Percentiles rank a stretch among this genome's conserved stretches.
Conservation (phyloP, 257 asterid genomes). For the Nicotiana tomentosiformis region DNA sequence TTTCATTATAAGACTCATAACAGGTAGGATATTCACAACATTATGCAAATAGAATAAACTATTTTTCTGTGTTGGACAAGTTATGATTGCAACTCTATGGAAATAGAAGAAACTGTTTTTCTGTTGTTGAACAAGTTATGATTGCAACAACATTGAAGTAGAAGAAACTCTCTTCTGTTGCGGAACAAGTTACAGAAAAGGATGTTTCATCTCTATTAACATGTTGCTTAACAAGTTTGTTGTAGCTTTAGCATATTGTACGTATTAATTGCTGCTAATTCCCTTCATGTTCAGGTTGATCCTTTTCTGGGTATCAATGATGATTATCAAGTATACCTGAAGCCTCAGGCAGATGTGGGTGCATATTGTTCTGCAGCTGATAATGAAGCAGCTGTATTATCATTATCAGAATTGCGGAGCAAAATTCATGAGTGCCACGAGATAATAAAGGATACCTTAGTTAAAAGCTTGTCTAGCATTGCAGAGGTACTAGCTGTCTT, state of each 20-base stretch:
- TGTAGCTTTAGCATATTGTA: not conserved
- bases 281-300: constrained; percentile 48
- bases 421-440: constrained; percentile 52
- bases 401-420: constrained; percentile 43
- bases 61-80: not conserved
- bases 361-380: constrained; percentile 59
- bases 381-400: constrained; percentile 59
- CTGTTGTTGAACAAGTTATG: not conserved
- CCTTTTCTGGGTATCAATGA: constrained; percentile 78
- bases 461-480: constrained; percentile 48
- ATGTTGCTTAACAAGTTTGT: not conserved
- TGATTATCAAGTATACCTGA: constrained; percentile 69
- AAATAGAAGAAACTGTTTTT: not conserved
- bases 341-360: constrained; percentile 47
- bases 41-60: not conserved
- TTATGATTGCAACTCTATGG: not conserved
- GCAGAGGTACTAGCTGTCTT: constrained; percentile 43
- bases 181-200: not conserved
- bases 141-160: not conserved
- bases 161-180: not conserved
- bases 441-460: constrained; percentile 36
- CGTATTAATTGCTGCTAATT: not conserved
- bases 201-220: not conserved
- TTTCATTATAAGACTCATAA: not conserved
- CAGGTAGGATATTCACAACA: not conserved